Evolutionary conservation across 2,329 filamentous ascomycete genomes (phyloP).

Genomic region (Purpureocillium lavendulum): DNA sequence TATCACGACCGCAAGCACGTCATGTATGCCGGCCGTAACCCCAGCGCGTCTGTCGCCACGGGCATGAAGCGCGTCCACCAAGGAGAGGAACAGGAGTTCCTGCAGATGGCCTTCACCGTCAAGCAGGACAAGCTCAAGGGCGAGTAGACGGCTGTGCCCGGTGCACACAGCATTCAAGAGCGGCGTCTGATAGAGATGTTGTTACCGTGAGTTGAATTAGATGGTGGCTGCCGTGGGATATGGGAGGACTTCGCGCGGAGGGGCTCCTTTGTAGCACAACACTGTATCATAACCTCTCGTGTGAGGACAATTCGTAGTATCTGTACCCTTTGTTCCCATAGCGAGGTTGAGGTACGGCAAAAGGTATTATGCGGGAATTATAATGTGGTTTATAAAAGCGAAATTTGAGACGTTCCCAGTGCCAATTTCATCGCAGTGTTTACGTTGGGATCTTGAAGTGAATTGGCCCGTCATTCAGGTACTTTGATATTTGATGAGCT

Average conservation of each 20-base stretch:
- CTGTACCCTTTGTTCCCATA: slow-evolving; percentile 4
- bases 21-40: slow-evolving; percentile 92
- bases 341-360: slow-evolving; percentile 6
- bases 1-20: slow-evolving; percentile 92
- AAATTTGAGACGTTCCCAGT: background rate
- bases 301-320: slow-evolving; percentile 2
- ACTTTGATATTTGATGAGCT: no score
- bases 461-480: no score
- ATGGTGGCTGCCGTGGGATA: background rate
- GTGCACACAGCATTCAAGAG: background rate
- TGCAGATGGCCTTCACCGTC: slow-evolving; percentile 56
- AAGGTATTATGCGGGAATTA: slow-evolving; percentile 1
- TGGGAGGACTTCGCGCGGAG: no score
- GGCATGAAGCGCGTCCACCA: slow-evolving; percentile 80
- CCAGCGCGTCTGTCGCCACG: slow-evolving; percentile 88
- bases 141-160: slow-evolving; percentile 34
- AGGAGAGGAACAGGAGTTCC: slow-evolving; percentile 86
- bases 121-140: slow-evolving; percentile 64
- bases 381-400: background rate
- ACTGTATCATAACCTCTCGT: slow-evolving; percentile 8
- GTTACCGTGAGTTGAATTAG: background rate
- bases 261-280: slow-evolving; percentile 6
- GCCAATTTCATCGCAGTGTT: no score
- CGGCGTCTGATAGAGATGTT: no score
- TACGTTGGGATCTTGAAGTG: no score